Evolutionary conservation across 768 basidiomycete species (phyloP), one percentile per base, ranked within the genome.

Genomic region (Podaxis pistillaris): DNA sequence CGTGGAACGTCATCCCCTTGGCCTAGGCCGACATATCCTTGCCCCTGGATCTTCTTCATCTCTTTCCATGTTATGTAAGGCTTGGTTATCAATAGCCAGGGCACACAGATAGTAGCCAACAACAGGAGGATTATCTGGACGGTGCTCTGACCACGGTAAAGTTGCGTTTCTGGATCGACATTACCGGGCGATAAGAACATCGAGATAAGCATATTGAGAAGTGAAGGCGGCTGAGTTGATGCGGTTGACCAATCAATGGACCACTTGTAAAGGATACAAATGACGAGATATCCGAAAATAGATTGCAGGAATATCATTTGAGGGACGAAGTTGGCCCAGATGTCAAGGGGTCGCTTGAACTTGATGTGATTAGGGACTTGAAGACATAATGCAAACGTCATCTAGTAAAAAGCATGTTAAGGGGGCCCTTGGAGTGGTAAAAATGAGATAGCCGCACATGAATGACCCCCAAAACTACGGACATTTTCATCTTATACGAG

Each of bases 401-500:
- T 99, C 96, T 99, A 68, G 50, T 62, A 63, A 63, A 28, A 37
- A 61, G 61, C 40, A 56, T 46, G 59, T 68, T 53, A 65, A 53
- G 36, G 22, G 28, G 54, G n/a, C 30, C 24, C 40, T 44, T 19
- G 47, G 58, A 58, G 47, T 46, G 46, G 38, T 51, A 24, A 37
- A 64, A 41, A 65, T 22, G 51, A 40, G 52, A 51, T 17, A 53
- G 56, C 77, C 88, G 68, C 78, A 98, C 96, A 74, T 99, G 96
- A 63, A 91, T 91, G 66, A 99, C 96, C 73, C 97, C 97, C 58
- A 99, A 76, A 38, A 98, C 86, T 70, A 99, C 89, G 22, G 94
- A 92, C 94, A 98, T 94, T 80, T 99, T 98, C 97, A 99, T 99
- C 87, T 98, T 99, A 81, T 96, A 96, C 41, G 96, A 98, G 76